These are phyloP conservation scores for Saturnispora galanensis DNA, from an alignment of 805 yeast genomes.

Conservation along the genomic window DNA sequence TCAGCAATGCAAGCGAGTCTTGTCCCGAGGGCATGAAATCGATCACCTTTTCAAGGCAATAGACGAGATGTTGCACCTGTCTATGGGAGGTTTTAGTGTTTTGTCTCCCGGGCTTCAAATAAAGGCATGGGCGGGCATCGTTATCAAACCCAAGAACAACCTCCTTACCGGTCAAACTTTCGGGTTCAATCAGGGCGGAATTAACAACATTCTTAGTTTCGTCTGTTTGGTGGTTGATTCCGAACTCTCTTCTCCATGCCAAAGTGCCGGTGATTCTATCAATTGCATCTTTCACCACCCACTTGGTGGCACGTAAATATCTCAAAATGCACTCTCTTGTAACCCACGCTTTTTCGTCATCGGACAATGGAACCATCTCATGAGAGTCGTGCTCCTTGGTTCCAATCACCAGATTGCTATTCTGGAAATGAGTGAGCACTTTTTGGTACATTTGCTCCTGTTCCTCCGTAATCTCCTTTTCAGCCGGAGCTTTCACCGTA, in stretches of 20 bases:
- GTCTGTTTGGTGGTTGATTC: slow-evolving; percentile 42
- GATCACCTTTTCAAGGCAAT: slow-evolving; percentile 83
- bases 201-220: slow-evolving; percentile 41
- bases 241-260: slow-evolving; percentile 92
- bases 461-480: slow-evolving; percentile 35
- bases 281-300: slow-evolving; percentile 66
- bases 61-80: slow-evolving; percentile 94
- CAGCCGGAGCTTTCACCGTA: slow-evolving; percentile 41
- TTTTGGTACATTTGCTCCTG: slow-evolving; percentile 51
- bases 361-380: slow-evolving; percentile 29
- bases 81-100: slow-evolving; percentile 83
- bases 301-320: slow-evolving; percentile 87
- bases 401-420: slow-evolving; percentile 41
- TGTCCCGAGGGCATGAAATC: slow-evolving; percentile 96
- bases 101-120: slow-evolving; percentile 90
- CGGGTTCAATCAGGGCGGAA: slow-evolving; percentile 45
- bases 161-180: slow-evolving; percentile 88
- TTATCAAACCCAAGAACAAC: slow-evolving; percentile 86
- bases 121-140: slow-evolving; percentile 84
- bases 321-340: slow-evolving; percentile 86
- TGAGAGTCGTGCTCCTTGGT: slow-evolving; percentile 34
- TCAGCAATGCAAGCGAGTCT: slow-evolving; percentile 81
- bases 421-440: slow-evolving; percentile 55
- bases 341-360: slow-evolving; percentile 79
- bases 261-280: slow-evolving; percentile 67